Conservation (phyloP, 768 basidiomycete genomes). For the Xerocomus potaroensis region DNA sequence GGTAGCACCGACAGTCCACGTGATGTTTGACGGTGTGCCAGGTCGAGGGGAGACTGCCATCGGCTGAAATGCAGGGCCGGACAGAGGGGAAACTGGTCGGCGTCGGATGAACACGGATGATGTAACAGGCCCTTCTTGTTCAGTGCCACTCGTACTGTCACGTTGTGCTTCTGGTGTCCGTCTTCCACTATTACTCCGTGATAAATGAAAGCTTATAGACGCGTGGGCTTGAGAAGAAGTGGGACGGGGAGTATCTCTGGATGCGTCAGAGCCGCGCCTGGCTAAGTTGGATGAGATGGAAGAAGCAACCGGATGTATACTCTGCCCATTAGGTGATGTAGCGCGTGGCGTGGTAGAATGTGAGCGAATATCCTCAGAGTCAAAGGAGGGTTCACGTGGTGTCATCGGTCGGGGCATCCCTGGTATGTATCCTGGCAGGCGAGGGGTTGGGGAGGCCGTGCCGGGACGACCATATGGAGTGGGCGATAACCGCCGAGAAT, state of each 20-base stretch:
- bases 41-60: slow-evolving; percentile 50
- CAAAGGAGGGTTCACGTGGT: slow-evolving; percentile 63
- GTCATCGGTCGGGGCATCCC: slow-evolving; percentile 92
- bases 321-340: slow-evolving; percentile 49
- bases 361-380: slow-evolving; percentile 69
- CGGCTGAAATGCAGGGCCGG: slow-evolving; percentile 56
- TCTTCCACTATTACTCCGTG: slow-evolving; percentile 58
- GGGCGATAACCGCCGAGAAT: slow-evolving; percentile 55
- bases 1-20: slow-evolving; percentile 52
- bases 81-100: slow-evolving; percentile 70
- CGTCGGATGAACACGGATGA: slow-evolving; percentile 55
- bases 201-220: slow-evolving; percentile 45
- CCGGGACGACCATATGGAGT: slow-evolving; percentile 51
- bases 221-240: slow-evolving; percentile 43
- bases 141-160: slow-evolving; percentile 33
- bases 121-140: slow-evolving; percentile 42
- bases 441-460: slow-evolving; percentile 45
- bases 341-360: slow-evolving; percentile 74
- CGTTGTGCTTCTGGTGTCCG: slow-evolving; percentile 55
- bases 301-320: slow-evolving; percentile 34
- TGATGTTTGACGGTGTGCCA: slow-evolving; percentile 68
- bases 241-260: slow-evolving; percentile 45
- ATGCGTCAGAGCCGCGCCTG: slow-evolving; percentile 55
- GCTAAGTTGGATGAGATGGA: slow-evolving; percentile 36
- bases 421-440: slow-evolving; percentile 80